Percentiles rank a stretch among this genome's conserved stretches.
phyloP scores from a whole-genome alignment of 495 filamentous ascomycete genomes.

The Glonium stellatum region DNA sequence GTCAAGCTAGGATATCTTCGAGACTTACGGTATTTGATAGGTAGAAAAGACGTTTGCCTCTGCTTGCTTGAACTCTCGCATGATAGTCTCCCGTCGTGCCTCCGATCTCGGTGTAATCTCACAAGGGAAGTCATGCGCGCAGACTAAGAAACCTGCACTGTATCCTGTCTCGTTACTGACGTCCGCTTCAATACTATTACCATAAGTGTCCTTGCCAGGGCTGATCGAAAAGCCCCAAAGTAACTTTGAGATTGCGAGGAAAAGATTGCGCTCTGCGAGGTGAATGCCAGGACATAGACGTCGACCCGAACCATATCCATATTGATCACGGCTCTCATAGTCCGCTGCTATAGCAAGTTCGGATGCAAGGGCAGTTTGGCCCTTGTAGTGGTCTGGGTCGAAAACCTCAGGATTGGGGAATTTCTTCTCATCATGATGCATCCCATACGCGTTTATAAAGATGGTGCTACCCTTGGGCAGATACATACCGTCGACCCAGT shows the following conservation, averaged over 20 bases:
- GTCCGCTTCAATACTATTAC: not conserved
- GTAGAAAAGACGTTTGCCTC: not conserved
- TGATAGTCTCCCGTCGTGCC: not conserved
- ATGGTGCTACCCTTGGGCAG: constrained; percentile 28
- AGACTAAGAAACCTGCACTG: constrained; percentile 2
- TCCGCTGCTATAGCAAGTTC: constrained; percentile 19
- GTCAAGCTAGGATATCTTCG: too few species aligned
- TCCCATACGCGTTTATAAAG: constrained; percentile 25
- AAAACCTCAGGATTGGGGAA: constrained; percentile 24
- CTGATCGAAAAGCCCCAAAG: not conserved
- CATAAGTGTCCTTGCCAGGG: not conserved
- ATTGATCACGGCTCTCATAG: constrained; percentile 27
- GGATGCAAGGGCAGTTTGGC: constrained; percentile 18
- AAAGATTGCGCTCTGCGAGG: constrained; percentile 14
- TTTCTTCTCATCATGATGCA: constrained; percentile 21
- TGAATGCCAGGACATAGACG: constrained; percentile 29
- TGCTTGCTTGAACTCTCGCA: constrained; percentile 1
- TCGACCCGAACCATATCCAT: constrained; percentile 26
- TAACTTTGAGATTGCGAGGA: not conserved
- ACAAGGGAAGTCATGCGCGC: not conserved
- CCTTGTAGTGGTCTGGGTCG: constrained; percentile 26
- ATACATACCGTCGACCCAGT: constrained; percentile 25
- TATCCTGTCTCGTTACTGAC: constrained; percentile 1
- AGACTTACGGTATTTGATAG: not conserved
- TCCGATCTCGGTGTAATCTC: not conserved